Percentiles rank a stretch among this genome's conserved stretches.
Conservation (phyloP, 1,284 basidiomycete genomes). For the Athelia sp. region DNA sequence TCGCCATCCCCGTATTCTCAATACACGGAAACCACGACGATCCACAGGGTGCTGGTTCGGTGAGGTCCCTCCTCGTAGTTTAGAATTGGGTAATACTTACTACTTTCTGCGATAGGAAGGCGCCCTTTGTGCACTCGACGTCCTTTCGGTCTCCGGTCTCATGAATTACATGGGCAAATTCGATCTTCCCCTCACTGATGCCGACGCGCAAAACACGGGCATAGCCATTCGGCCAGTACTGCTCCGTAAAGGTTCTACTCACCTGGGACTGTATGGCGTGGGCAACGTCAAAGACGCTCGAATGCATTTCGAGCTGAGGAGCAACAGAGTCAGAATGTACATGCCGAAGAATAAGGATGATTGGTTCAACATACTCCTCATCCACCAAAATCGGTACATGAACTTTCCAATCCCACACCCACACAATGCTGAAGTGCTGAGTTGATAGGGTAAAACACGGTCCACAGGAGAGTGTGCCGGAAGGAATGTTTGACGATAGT, state of each 20-base stretch:
- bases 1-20: slow-evolving; percentile 94
- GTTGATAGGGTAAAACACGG: slow-evolving; percentile 81
- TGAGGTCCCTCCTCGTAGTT: slow-evolving; percentile 30
- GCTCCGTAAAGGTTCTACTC: slow-evolving; percentile 83
- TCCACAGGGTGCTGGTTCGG: slow-evolving; percentile 91
- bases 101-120: slow-evolving; percentile 63
- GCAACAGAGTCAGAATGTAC: slow-evolving; percentile 93
- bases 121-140: slow-evolving; percentile 91
- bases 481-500: slow-evolving; percentile 96
- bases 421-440: neutral
- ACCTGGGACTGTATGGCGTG: slow-evolving; percentile 89
- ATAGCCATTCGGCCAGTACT: slow-evolving; percentile 90
- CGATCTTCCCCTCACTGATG: slow-evolving; percentile 60
- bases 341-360: slow-evolving; percentile 86
- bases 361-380: slow-evolving; percentile 93
- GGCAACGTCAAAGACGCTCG: slow-evolving; percentile 96
- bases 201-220: slow-evolving; percentile 65
- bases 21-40: slow-evolving; percentile 99
- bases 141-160: slow-evolving; percentile 90
- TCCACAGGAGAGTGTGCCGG: slow-evolving; percentile 89
- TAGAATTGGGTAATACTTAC: neutral
- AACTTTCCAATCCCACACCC: no score
- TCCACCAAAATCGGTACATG: slow-evolving; percentile 93
- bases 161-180: slow-evolving; percentile 98
- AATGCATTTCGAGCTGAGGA: slow-evolving; percentile 93